phyloP scores from a whole-genome alignment of 768 basidiomycete species.

The Xanthoconium stramineum region DNA sequence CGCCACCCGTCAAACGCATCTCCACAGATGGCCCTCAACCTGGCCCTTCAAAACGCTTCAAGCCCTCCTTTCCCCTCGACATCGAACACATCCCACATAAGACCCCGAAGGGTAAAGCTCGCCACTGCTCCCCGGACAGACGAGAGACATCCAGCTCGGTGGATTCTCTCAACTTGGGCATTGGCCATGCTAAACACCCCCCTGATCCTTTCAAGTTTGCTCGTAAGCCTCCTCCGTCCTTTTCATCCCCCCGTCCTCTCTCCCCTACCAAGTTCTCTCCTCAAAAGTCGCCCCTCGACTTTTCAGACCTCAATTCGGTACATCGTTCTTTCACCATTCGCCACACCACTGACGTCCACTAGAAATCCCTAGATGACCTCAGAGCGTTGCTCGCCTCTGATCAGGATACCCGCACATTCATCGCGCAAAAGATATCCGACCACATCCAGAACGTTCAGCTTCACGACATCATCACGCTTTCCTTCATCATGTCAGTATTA shows the following conservation, averaged over 20 bases:
- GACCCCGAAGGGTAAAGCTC: constrained; percentile 7
- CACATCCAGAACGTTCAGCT: constrained; percentile 20
- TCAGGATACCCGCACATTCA: constrained; percentile 10
- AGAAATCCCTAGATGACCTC: constrained; percentile 32
- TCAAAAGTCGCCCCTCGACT: constrained; percentile 2
- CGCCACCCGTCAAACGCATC: constrained; percentile 31
- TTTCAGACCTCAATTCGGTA: constrained; percentile 21
- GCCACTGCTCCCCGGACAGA: constrained; percentile 15
- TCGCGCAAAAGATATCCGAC: constrained; percentile 24
- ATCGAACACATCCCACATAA: constrained; percentile 25
- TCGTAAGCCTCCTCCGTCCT: background rate
- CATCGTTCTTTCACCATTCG: background rate
- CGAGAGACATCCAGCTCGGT: constrained; percentile 19
- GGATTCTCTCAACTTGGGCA: constrained; percentile 23
- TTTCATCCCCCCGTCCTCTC: constrained; percentile 1
- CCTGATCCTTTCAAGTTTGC: constrained; percentile 22
- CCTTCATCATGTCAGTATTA: constrained; percentile 37
- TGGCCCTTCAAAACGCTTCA: constrained; percentile 32
- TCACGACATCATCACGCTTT: constrained; percentile 41
- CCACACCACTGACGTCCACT: background rate
- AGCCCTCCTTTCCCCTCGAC: constrained; percentile 15
- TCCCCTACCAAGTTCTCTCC: constrained; percentile 6
- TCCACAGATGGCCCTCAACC: constrained; percentile 21
- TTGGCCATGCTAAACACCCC: background rate
- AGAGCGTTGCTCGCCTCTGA: constrained; percentile 22